Base-by-base conservation (phyloP, 371 early-diverging fungal species). In the Gilbertella persicaria region DNA sequence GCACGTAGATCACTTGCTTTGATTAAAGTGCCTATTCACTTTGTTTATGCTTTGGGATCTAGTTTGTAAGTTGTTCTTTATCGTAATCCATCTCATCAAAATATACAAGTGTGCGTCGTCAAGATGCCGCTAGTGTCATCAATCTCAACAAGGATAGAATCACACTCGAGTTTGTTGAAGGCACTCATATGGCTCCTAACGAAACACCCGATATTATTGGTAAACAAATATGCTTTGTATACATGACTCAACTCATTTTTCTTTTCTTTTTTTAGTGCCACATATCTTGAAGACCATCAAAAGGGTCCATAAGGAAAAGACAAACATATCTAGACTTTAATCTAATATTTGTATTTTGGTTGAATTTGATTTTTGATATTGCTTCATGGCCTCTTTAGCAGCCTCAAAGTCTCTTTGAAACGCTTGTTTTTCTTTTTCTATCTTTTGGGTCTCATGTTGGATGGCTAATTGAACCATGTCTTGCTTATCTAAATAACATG, bases 101-200 rank as follows among this genome's bases (percentile, higher is more conserved):
- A n/a, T n/a, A n/a, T n/a, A n/a, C n/a, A n/a, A n/a, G n/a, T n/a
- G n/a, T n/a, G n/a, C n/a, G n/a, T n/a, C n/a, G n/a, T n/a, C n/a
- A n/a, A n/a, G 45, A 50, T 14, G 38, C 45, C 2, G 44, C 37
- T 13, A 10, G 14, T 10, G 43, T 62, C 1, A 20, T 1, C 13
- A 39, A 30, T 7, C 40, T 46, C 20, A 56, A 59, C 13, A 25
- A 5, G 8, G 21, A 52, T 21, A 33, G 35, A 8, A 53, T 52
- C 9, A 62, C 65, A 14, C 16, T 64, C 5, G 48, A 48, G 3
- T 52, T 58, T 50, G 50, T 74, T 3, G 53, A 63, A 25, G 75
- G 75, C 1, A 46, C 66, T 1, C 75, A 74, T 21, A 66, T 71
- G 66, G 61, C 69, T 4, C 69, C 69, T 17, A 45, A 45, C 19